Conservation (phyloP, 1,284 basidiomycete species). For the Phylloboletellus chloephorus region DNA sequence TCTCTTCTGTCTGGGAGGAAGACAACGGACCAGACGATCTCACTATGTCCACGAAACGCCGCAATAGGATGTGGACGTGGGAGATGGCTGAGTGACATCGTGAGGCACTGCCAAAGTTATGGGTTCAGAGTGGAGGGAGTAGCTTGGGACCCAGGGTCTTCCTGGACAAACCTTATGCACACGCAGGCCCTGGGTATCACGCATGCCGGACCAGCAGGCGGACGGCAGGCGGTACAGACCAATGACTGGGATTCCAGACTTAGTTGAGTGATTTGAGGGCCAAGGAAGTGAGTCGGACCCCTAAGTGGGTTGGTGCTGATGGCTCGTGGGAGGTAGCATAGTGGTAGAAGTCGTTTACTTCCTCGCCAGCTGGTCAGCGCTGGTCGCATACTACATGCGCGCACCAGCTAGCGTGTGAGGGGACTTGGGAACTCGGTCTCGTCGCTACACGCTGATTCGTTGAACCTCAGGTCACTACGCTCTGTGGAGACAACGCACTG, state of each 20-base stretch:
- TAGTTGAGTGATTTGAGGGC: slow-evolving; percentile 26
- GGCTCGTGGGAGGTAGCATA: slow-evolving; percentile 31
- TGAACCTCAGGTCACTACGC: slow-evolving; percentile 10
- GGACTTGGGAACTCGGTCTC: too few relatives aligned
- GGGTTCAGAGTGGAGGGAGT: slow-evolving; percentile 21
- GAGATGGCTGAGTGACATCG: slow-evolving; percentile 29
- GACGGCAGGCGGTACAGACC: slow-evolving; percentile 31
- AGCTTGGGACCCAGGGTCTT: slow-evolving; percentile 26
- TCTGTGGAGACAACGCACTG: slow-evolving; percentile 2
- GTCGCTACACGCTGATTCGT: slow-evolving; percentile 29
- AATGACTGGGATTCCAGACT: slow-evolving; percentile 33
- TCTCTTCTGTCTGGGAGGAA: slow-evolving; percentile 25
- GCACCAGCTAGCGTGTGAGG: too few relatives aligned
- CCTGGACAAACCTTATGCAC: slow-evolving; percentile 30
- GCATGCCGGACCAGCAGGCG: slow-evolving; percentile 31
- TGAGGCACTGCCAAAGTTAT: slow-evolving; percentile 21
- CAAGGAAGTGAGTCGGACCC: slow-evolving; percentile 27
- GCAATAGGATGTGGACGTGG: slow-evolving; percentile 22
- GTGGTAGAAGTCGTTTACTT: too few relatives aligned
- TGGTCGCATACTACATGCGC: slow-evolving; percentile 8
- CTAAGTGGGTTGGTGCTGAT: slow-evolving; percentile 29
- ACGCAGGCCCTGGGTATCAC: slow-evolving; percentile 28
- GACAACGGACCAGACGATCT: slow-evolving; percentile 28
- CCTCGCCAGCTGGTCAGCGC: background rate
- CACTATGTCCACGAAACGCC: slow-evolving; percentile 24